Base-by-base conservation (phyloP, 352 stramenopile species). In the Globisporangium echinulatum region DNA sequence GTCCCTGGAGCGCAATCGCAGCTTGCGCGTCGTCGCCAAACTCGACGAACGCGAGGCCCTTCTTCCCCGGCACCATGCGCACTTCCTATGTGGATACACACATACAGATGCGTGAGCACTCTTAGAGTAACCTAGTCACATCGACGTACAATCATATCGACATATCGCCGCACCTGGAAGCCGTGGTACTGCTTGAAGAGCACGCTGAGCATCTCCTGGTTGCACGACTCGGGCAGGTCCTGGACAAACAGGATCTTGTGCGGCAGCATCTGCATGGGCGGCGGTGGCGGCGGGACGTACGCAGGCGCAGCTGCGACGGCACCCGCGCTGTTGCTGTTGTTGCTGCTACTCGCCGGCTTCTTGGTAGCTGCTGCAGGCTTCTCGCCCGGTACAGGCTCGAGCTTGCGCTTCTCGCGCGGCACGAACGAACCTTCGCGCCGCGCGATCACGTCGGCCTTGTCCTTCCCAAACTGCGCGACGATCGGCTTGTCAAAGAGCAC, bases 141-240 rank as follows among this genome's bases (percentile, higher is more conserved):
- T 25, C 1, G 25, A 25, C 25, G 25, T 25, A 25, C 25, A 3
- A 25, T 25, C 25, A 1, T 25, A 25, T 25, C 25, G 25, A 25
- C 25, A 25, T 25, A 4, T 37, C 36, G 19, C 63, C 72, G 67
- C 52, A 92, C 82, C 77, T 97, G 92, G 66, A 97, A 99, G 19
- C 97, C 97, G 49, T 92, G 74, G 75, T 98, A 98, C 78, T 98
- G 94, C 72, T 97, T 95, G 78, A 99, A 99, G 46, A 99, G 79
- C 69, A 98, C 95, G 52, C 71, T 82, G 49, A 99, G 79, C 90
- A 98, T 98, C 66, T 98, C 87, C 75, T 98, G 73, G 75, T 96
- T 99, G 71, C 94, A 98, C 56, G 97, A 96, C 36, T 90, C 72
- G 25, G 96, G 95, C 39, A 99, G 75, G 52, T 93, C 79, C 69